Conservation (phyloP, 2,329 filamentous ascomycete species). For the Trichophyton simii region DNA sequence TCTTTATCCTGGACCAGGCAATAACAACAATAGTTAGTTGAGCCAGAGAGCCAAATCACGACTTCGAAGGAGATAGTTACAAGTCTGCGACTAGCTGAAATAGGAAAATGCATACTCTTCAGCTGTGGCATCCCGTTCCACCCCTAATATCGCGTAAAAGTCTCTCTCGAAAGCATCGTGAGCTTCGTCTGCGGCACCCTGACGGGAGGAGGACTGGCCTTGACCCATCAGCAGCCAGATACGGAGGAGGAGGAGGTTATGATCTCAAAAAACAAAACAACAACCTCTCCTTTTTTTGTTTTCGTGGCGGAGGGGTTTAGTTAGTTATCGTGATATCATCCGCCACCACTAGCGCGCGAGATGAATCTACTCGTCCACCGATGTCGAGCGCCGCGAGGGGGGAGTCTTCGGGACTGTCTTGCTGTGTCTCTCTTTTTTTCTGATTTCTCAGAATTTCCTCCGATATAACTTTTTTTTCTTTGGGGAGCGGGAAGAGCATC, state of each 20-base stretch:
- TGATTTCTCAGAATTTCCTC: background rate
- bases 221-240: conserved; percentile 28
- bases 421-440: background rate
- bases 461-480: background rate
- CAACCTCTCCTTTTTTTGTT: background rate
- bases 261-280: background rate
- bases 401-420: background rate
- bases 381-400: background rate
- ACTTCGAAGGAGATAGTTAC: background rate
- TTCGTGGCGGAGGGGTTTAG: background rate
- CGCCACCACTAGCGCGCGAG: background rate
- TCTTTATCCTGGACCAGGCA: conserved; percentile 59
- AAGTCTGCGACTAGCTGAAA: background rate
- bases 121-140: conserved; percentile 60
- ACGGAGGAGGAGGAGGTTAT: no score
- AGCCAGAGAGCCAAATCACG: background rate
- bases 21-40: background rate
- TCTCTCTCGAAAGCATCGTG: conserved; percentile 23
- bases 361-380: background rate
- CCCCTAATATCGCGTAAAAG: conserved; percentile 64
- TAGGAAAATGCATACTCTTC: conserved; percentile 52
- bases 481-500: background rate
- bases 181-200: conserved; percentile 14
- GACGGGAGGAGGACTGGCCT: conserved; percentile 30
- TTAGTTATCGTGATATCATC: background rate